These are phyloP conservation scores for Flaveria sonorensis DNA, from an alignment of 129 eudicot species.

Conservation along the genomic window DNA sequence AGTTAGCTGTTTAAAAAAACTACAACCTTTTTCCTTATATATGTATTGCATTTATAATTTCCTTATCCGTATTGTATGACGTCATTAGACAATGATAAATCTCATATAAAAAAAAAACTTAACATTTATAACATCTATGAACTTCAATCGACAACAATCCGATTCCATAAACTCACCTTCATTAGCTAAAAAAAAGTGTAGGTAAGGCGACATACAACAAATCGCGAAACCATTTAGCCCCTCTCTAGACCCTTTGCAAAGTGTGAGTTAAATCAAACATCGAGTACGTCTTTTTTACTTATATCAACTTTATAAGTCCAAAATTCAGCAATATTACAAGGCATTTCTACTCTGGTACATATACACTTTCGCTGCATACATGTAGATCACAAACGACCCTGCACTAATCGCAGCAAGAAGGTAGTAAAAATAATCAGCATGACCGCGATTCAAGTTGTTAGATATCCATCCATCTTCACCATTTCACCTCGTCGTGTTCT, in stretches of 20 bases:
- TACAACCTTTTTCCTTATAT: no score
- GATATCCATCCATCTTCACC: conserved; percentile 57
- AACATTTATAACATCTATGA: neutral
- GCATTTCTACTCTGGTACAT: conserved; percentile 23
- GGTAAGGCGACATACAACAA: no score
- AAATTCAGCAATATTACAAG: conserved; percentile 11
- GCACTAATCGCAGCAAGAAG: conserved; percentile 55
- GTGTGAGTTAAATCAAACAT: no score
- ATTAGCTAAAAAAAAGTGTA: no score
- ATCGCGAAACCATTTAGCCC: no score
- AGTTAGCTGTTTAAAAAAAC: no score
- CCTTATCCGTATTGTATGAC: no score
- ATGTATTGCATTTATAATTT: no score
- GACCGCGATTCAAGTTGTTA: conserved; percentile 55
- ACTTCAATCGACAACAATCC: neutral
- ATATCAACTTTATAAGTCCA: neutral
- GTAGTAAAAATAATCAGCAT: conserved; percentile 65
- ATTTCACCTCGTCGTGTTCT: conserved; percentile 35
- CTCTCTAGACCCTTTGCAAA: no score
- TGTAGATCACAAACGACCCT: conserved; percentile 34
- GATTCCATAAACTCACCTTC: neutral
- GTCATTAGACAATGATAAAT: no score
- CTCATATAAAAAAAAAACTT: neutral
- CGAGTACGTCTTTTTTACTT: neutral
- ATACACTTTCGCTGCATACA: conserved; percentile 48